A percentile compares a stretch with the other conserved stretches of the same genome.
These are phyloP conservation scores for Guyanaporus albipodus DNA, from an alignment of 768 basidiomycete species.

Conservation along the genomic window DNA sequence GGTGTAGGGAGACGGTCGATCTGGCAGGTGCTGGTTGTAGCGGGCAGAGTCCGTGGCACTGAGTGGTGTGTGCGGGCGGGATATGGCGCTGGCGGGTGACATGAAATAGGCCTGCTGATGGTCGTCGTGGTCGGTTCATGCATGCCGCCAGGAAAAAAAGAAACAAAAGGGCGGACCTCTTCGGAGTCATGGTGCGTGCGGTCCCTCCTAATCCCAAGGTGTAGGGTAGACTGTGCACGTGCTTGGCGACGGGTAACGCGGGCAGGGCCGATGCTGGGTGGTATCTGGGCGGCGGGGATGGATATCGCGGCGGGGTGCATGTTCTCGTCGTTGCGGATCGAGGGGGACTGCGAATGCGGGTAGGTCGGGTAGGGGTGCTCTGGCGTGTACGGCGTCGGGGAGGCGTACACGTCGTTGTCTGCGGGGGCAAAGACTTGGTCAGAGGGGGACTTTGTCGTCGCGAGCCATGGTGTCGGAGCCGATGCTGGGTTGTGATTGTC, in stretches of 20 bases:
- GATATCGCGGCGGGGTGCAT: slow-evolving; percentile 24
- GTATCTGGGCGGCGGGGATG: slow-evolving; percentile 40
- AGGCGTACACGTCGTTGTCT: slow-evolving; percentile 35
- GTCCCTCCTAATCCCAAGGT: slow-evolving; percentile 33
- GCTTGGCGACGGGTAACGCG: slow-evolving; percentile 47
- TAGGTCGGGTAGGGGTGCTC: slow-evolving; percentile 27
- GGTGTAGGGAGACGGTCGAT: slow-evolving; percentile 31
- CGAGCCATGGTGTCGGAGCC: slow-evolving; percentile 6
- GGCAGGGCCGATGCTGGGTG: slow-evolving; percentile 50
- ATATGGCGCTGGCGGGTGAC: slow-evolving; percentile 32
- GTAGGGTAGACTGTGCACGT: slow-evolving; percentile 33
- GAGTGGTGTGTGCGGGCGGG: slow-evolving; percentile 40
- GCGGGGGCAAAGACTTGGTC: slow-evolving; percentile 37
- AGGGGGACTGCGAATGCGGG: slow-evolving; percentile 28
- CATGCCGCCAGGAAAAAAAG: neutral
- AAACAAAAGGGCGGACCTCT: slow-evolving; percentile 20
- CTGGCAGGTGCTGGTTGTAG: slow-evolving; percentile 30
- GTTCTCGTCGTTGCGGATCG: slow-evolving; percentile 27
- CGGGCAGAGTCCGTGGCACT: slow-evolving; percentile 32
- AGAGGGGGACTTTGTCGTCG: slow-evolving; percentile 4
- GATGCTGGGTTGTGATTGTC: slow-evolving; percentile 25
- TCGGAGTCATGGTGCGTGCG: slow-evolving; percentile 25
- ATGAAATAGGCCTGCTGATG: slow-evolving; percentile 34
- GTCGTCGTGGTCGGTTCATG: slow-evolving; percentile 17
- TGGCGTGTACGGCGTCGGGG: slow-evolving; percentile 22